Base-by-base conservation (phyloP, 495 filamentous ascomycete genomes). In the Neurospora sublineolata region DNA sequence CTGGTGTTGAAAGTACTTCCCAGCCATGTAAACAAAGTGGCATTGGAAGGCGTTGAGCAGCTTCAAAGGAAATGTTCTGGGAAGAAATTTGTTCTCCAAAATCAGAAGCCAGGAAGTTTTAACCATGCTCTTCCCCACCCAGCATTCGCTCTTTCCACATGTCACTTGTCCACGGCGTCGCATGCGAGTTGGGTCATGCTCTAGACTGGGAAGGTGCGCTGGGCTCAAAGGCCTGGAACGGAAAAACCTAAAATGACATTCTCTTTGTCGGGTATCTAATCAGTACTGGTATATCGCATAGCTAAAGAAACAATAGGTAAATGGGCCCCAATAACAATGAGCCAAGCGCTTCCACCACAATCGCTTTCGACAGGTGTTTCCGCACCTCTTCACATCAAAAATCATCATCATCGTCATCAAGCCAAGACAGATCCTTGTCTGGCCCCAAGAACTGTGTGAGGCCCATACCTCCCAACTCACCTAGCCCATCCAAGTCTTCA, bases 401-500 rank as follows among this genome's bases (percentile, higher is more conserved):
- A 64, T 64, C 52, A 33, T 64, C 36, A 37, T 41, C 60, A 27
- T 46, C 46, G 37, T 46, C 52, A 58, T 20, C 37, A 73, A 72
- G 33, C 33, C 67, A 42, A 7, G 30, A 70, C 9, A 68, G 18
- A 41, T 68, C 30, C 20, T 18, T 40, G 14, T 64, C 52, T 4
- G 52, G 27, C 38, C 20, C 69, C 72, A 60, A 68, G 18, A 70
- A 69, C 58, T 14, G 20, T n/a, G 30, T 52, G 23, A 75, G 40
- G 33, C 44, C 71, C 2, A 64, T 64, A 8, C 52, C 52, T 30
- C 52, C 71, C 67, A 40, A 18, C 36, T 73, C 30, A n/a, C 72
- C 73, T 4, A 72, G 40, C 37, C 75, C 77, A 39, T 82, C 80
- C 39, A 82, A 70, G n/a, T 79, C 79, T 6, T 72, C 70, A 8